A percentile compares a stretch with the other conserved stretches of the same genome.
These are phyloP conservation scores for Aquanectria penicillioides DNA, from an alignment of 2,329 filamentous ascomycete genomes.

Conservation along the genomic window DNA sequence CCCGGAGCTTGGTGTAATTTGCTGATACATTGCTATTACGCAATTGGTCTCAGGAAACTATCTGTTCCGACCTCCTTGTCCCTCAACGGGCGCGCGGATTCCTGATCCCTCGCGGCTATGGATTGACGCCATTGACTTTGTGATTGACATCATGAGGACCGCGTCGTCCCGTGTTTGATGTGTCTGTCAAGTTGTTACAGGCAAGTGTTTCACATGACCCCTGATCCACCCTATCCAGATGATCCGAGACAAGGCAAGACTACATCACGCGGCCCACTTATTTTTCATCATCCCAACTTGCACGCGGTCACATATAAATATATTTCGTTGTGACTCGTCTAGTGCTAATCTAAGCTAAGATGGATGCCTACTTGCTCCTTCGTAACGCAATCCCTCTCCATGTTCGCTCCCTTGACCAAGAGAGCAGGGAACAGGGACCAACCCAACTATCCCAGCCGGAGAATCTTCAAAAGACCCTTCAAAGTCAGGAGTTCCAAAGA, in stretches of 20 bases:
- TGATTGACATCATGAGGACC: not conserved
- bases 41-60: not conserved
- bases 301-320: constrained; percentile 13
- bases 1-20: too few relatives aligned
- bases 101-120: not conserved
- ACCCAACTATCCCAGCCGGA: too few relatives aligned
- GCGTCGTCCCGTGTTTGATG: not conserved
- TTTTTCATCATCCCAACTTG: not conserved
- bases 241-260: not conserved
- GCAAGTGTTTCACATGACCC: constrained; percentile 16
- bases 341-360: not conserved
- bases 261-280: constrained; percentile 7
- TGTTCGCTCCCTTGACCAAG: too few relatives aligned
- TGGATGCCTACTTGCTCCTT: too few relatives aligned
- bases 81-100: not conserved
- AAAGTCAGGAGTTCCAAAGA: too few relatives aligned
- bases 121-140: not conserved
- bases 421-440: too few relatives aligned
- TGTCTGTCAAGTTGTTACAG: not conserved
- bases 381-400: not conserved
- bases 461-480: too few relatives aligned
- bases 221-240: not conserved
- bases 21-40: too few relatives aligned
- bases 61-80: not conserved
- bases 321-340: constrained; percentile 4